Base-by-base conservation (phyloP, 768 basidiomycete species). In the Amanita pallidorosea region DNA sequence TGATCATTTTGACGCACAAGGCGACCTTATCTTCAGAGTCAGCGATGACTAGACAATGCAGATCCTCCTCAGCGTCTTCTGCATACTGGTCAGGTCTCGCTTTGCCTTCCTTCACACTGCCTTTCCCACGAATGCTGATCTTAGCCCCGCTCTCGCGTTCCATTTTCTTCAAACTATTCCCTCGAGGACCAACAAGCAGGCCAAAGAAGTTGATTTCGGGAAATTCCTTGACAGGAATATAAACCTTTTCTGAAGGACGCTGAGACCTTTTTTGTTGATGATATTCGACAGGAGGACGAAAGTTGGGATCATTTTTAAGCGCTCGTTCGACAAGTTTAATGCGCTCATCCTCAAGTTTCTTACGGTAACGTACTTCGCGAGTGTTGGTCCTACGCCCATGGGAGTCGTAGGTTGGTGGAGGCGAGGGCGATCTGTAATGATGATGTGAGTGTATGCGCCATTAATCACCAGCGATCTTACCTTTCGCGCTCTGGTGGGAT, bases 181-280 rank as follows among this genome's bases (percentile, higher is more conserved):
- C 96, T 61, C 96, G 88, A 61, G 96, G 96, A 35, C 96, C 96
- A 56, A 99, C 95, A 54, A 99, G 80, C 55, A 99, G 74, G 59
- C 96, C 96, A 60, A 99, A 98, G 72, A 98, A 99, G 65, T 99
- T 99, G 75, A 99, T 98, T 70, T 98, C 95, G 1, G 96, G 96
- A 59, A 99, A 99, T 69, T 99, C 96, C 67, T 99, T 98, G 64
- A 97, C 94, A 36, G 96, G 96, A 54, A 99, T 97, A 65, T 98
- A 99, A 54, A 99, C 96, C 70, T 98, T 98, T 54, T 99, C 96
- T 31, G 88, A 88, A 12, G 95, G 94, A 43, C 92, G 81, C 53
- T 89, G 88, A 37, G 88, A 89, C 29, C 92, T 85, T 67, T 96
- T 95, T 64, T 92, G 85, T 65, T 92, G 88, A 56, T 91, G 88